Base-by-base conservation (phyloP, 2,329 filamentous ascomycete species). In the Teratosphaeria destructans region DNA sequence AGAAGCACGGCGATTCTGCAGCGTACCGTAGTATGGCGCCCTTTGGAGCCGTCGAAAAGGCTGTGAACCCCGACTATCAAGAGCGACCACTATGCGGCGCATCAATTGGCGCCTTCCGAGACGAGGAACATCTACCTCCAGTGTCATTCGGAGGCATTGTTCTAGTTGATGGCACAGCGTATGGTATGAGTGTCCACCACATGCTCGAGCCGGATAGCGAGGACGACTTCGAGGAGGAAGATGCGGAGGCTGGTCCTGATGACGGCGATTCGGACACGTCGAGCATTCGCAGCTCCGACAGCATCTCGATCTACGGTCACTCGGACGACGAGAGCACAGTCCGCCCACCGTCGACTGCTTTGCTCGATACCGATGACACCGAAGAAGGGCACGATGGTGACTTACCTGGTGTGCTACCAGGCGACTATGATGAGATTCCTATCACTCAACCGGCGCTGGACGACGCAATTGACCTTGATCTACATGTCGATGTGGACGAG, bases 171-270 rank as follows among this genome's bases (percentile, higher is more conserved):
- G 85, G 88, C 59, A 85, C 88, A 71, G 84, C 89, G 0, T 94
- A 91, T 68, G 93, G 93, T 12, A 94, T 97, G 89, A 96, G 90
- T 26, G 93, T 97, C 0, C 93, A 97, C 69, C 93, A 97, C 73
- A 93, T 97, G 85, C 83, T 97, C 2, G 93, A 96, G 67, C 75
- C 77, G 12, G 77, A 82, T 11, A 82, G 81, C 60, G 79, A 82
- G 11, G 67, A 77, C 53, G 76, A 75, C 10, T 72, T 74, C 16
- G 71, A 75, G 16, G 68, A 74, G n/a, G 70, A 69, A 43, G 73
- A 72, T 57, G 75, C 74, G n/a, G 72, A 75, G 10, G 57, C 57
- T 23, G 60, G 58, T 14, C 29, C 54, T n/a, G 63, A 67, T 53
- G 64, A 64, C 14, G 66, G 69, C 55, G 68, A 71, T 16, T 67